Evolutionary conservation across 2,329 filamentous ascomycete genomes (phyloP), one percentile per base, ranked within the genome.

Genomic region (Clonostachys chloroleuca): DNA sequence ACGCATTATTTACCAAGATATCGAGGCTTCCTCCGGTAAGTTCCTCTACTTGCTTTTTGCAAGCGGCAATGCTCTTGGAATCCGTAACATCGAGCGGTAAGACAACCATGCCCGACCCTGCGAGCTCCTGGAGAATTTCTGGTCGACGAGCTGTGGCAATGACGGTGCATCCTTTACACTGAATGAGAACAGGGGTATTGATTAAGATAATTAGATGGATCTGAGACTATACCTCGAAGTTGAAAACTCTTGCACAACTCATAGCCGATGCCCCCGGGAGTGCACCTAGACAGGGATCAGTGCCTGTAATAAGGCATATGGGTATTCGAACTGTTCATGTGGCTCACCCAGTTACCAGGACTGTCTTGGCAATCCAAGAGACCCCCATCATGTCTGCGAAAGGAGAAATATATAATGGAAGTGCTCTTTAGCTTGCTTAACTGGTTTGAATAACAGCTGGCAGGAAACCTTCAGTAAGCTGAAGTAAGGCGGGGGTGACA

Each of bases 221-320:
- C 1, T 9, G 24, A 30, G 24, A 30, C 36, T 34, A 20, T 10
- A 78, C 78, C 78, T 63, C 70, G 69, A 12, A 59, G 63, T 36
- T 80, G 73, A 45, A 81, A 82, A 51, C 78, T 77, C 2, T 72
- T 55, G 14, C 73, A 77, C 10, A 83, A 46, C 3, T 72, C 74
- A 56, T 79, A 70, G 35, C 79, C 79, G 48, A 83, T 82, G 30
- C 79, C 79, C 12, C 78, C 79, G 2, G 79, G 77, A 6, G 79
- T 75, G 56, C 79, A 81, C 12, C 79, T 82, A 16, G 47, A 18
- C 13, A 24, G n/a, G 18, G 14, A 9, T n/a, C 35, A 12, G 43
- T 56, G 33, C 52, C 20, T 33, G 12, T 16, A 37, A 4, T 16
- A 37, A 4, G 24, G 43, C 43, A 9, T 18, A 5, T 14, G 34